phyloP scores from a whole-genome alignment of 2,329 filamentous ascomycete genomes.

The Coniochaeta sp. region DNA sequence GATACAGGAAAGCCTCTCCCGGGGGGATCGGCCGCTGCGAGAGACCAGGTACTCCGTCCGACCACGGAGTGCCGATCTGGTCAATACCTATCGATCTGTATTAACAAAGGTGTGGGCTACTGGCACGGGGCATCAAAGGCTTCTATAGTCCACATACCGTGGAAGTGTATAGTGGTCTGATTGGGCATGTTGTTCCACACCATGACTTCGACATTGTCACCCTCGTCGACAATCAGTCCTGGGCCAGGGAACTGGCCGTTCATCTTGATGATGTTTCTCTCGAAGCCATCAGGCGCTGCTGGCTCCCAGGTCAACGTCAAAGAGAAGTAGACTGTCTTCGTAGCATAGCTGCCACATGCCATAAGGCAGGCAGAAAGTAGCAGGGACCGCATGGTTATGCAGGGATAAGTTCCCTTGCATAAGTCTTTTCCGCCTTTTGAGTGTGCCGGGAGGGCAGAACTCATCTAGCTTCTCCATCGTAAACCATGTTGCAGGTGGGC shows the following conservation, averaged over 20 bases:
- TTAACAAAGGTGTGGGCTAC: background rate
- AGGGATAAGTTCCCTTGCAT: no score
- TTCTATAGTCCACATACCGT: background rate
- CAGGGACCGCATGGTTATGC: background rate
- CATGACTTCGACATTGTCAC: background rate
- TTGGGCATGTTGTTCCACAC: background rate
- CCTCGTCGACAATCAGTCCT: background rate
- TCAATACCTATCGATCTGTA: slow-evolving; percentile 28
- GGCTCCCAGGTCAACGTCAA: background rate
- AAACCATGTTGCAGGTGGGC: no score
- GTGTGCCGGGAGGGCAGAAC: no score
- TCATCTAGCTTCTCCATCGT: no score
- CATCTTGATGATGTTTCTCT: background rate
- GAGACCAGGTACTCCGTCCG: slow-evolving; percentile 52
- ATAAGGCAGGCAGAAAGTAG: background rate
- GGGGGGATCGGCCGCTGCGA: slow-evolving; percentile 44
- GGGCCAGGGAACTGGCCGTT: background rate
- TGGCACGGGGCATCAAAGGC: background rate
- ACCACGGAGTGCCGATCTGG: slow-evolving; percentile 47
- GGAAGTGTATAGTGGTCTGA: background rate
- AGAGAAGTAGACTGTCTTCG: background rate
- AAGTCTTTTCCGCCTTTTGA: no score
- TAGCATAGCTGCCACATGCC: background rate
- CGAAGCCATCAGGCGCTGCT: background rate
- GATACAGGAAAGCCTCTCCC: slow-evolving; percentile 40